Base-by-base conservation (phyloP, 2,329 filamentous ascomycete genomes). In the Sporothrix brasiliensis region DNA sequence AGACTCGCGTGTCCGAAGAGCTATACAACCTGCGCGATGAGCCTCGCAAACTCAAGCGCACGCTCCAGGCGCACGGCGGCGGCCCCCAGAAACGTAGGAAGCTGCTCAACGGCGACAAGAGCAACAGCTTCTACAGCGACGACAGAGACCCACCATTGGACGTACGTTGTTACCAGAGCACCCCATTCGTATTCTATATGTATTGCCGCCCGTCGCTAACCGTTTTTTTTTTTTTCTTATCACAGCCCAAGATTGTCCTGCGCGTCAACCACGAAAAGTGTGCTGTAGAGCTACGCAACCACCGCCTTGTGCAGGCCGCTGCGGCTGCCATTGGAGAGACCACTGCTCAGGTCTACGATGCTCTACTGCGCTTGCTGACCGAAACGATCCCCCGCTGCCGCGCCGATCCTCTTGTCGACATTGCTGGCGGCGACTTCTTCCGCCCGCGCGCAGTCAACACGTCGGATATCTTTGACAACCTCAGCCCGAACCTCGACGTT, bases 241-340 rank as follows among this genome's bases (percentile, higher is more conserved):
- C 41, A 13, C 39, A 96, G 89, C 86, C 88, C 66, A 87, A 91
- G 71, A 83, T 93, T 73, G 85, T 94, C 49, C 83, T 98, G 65
- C 88, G 90, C 39, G 84, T 97, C 69, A 97, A 97, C 77, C 90
- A 92, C 76, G 91, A 94, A 70, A 96, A 94, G 79, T 92, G 93
- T 71, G 83, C 90, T 7, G 92, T 97, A 11, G 89, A 92, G 66
- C 84, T 97, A 73, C 92, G 94, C 70, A 97, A 93, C 75, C 86
- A 90, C 73, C 88, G 89, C 24, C 88, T 98, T 2, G 88, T 90
- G 68, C 84, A 88, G n/a, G 87, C 93, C 70, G 92, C 89, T 0
- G 85, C 89, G 67, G 87, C 91, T 68, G 84, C 87, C 44, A 85
- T 95, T 24, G 92, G 93, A 58, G 84, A 89, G 53, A 88, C 87